A percentile compares a stretch with the other conserved stretches of the same genome.
Evolutionary conservation across 2,329 filamentous ascomycete genomes (phyloP).

Genomic region (Aspergillus ustus): DNA sequence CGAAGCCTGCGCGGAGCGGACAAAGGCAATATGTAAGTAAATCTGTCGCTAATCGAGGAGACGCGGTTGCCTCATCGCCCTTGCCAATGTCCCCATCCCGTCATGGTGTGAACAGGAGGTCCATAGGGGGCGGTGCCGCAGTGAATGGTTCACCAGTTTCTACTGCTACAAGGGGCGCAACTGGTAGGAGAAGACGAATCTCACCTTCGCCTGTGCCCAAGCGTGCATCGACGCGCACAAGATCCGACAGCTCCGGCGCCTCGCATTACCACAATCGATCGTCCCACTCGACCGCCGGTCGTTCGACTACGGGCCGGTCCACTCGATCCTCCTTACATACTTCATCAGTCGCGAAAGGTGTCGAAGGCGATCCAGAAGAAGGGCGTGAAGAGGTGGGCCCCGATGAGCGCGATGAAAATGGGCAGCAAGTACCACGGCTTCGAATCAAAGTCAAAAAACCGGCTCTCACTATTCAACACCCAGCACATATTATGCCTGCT

Average conservation of each 20-base stretch:
- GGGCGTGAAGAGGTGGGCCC: slow-evolving; percentile 12
- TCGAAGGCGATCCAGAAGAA: slow-evolving; percentile 19
- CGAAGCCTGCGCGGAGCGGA: slow-evolving; percentile 51
- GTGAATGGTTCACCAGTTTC: slow-evolving; percentile 38
- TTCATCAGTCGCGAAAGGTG: slow-evolving; percentile 19
- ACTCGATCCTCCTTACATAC: slow-evolving; percentile 32
- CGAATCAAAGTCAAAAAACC: slow-evolving; percentile 58
- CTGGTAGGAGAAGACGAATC: slow-evolving; percentile 26
- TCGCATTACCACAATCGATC: slow-evolving; percentile 23
- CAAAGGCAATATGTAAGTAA: slow-evolving; percentile 40
- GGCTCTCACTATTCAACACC: slow-evolving; percentile 55
- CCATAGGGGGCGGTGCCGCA: slow-evolving; percentile 32
- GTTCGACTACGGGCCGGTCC: slow-evolving; percentile 27
- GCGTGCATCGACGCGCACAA: slow-evolving; percentile 31
- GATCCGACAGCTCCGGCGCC: slow-evolving; percentile 36
- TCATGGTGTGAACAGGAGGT: slow-evolving; percentile 36
- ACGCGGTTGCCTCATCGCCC: slow-evolving; percentile 37
- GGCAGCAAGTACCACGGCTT: slow-evolving; percentile 39
- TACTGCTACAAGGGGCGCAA: slow-evolving; percentile 27
- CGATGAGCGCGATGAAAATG: slow-evolving; percentile 27
- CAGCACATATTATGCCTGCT: slow-evolving; percentile 52
- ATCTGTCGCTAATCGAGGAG: slow-evolving; percentile 30
- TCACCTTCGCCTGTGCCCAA: slow-evolving; percentile 36
- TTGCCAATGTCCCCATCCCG: slow-evolving; percentile 35
- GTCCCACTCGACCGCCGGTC: slow-evolving; percentile 25